These are phyloP conservation scores for Hypholoma fasciculare DNA, from an alignment of 768 basidiomycete genomes.

Conservation along the genomic window DNA sequence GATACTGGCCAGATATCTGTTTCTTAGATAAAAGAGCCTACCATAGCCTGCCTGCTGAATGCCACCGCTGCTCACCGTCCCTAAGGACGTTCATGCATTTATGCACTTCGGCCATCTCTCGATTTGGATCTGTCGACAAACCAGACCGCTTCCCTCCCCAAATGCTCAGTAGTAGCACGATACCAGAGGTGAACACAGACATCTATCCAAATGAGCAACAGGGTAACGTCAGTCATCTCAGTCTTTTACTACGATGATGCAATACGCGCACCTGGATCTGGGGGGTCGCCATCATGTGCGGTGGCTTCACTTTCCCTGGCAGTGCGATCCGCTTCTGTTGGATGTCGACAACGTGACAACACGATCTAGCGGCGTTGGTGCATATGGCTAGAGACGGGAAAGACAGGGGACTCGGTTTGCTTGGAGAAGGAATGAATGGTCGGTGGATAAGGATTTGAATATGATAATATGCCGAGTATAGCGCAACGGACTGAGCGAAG, in stretches of 20 bases:
- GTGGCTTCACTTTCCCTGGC: not conserved
- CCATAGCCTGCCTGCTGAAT: slow-evolving; percentile 46
- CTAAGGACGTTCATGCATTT: slow-evolving; percentile 60
- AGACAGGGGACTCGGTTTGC: slow-evolving; percentile 44
- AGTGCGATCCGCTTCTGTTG: slow-evolving; percentile 36
- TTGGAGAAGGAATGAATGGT: slow-evolving; percentile 69
- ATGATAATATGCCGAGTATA: slow-evolving; percentile 54
- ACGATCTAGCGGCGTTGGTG: slow-evolving; percentile 79
- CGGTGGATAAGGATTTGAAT: slow-evolving; percentile 76
- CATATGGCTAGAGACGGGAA: slow-evolving; percentile 77
- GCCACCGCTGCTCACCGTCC: slow-evolving; percentile 41
- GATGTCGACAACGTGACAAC: slow-evolving; percentile 74
- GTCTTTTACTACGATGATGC: too few relatives aligned
- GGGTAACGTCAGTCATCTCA: too few relatives aligned
- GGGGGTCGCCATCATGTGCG: slow-evolving; percentile 22
- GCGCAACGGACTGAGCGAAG: slow-evolving; percentile 62
- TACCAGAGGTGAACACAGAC: slow-evolving; percentile 43
- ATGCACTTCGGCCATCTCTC: slow-evolving; percentile 65
- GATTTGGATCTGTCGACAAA: slow-evolving; percentile 43
- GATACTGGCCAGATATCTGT: too few relatives aligned
- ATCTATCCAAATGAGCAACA: slow-evolving; percentile 23
- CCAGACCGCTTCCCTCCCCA: slow-evolving; percentile 63
- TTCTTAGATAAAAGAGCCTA: slow-evolving; percentile 8
- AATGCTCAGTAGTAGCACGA: slow-evolving; percentile 66
- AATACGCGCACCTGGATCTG: slow-evolving; percentile 32